Evolutionary conservation across 2,329 filamentous ascomycete genomes (phyloP), one percentile per base, ranked within the genome.

Genomic region (Hypoxylon sp.): DNA sequence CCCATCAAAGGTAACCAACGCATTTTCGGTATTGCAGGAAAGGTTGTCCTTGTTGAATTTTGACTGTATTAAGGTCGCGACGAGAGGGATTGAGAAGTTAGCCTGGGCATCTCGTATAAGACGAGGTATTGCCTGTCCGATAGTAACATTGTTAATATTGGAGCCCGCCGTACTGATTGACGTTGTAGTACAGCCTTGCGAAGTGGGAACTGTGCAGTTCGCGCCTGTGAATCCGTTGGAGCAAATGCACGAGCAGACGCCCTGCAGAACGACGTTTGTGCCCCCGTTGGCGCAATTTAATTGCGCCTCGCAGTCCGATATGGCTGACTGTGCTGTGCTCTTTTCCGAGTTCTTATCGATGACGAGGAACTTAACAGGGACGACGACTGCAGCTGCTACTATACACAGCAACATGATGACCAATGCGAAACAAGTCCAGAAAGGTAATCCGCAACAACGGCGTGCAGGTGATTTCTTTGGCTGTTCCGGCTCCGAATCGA

Each of bases 1-100:
- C 3, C 90, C 90, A 71, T 92, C 87, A 77, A 97, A 97, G 0
- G 92, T 93, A 14, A 98, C 90, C 3, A 99, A 84, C 0, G 93
- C 90, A 73, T 98, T 98, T 77, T 97, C 91, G 0, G 90, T 88
- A 7, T 88, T 88, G 78, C 96, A 99, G 58, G 91, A 94, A 14
- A 97, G 82, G 69, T 91, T 91, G 30, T 86, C 87, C 5, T 85
- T 80, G 73, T 91, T 95, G 78, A 98, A 92, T 50, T 93, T 87
- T 1, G 90, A 88, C 59, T 97, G 80, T 54, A 98, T 87, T 6
- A 84, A 84, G 0, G 87, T 87, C 3, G 87, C 84, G 46, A 91
- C 88, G 0, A 99, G 85, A 0, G 92, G 87, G 47, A 99, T 87
- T 2, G 89, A 90, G 79, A 92, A 98, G 71, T 92, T 91, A 21